Evolutionary conservation across 352 stramenopile genomes (phyloP), one percentile per base, ranked within the genome.

Genomic region (Albugo candida): DNA sequence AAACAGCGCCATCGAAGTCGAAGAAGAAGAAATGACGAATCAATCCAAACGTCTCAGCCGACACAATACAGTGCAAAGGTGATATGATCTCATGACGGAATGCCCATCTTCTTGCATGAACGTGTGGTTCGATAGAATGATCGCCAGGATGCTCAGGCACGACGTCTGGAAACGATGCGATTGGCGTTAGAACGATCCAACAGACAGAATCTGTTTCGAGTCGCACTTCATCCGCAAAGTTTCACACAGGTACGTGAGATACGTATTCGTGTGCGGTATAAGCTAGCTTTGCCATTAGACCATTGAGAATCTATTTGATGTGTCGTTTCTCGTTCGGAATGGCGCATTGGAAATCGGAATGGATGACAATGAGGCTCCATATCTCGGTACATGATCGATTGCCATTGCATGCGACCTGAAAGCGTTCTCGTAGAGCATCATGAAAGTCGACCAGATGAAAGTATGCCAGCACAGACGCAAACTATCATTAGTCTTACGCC

Each of bases 251-350:
- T 83, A 36, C 41, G 51, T 27, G 24, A 31, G 14, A 10, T 16
- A 16, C n/a, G n/a, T 38, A 42, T 19, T 35, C 38, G 19, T 6
- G 48, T 6, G 11, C 41, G 36, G 35, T 20, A 19, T 17, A 48
- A 16, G 2, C 51, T n/a, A n/a, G 14, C 13, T 51, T 36, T 31
- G n/a, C n/a, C 16, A 4, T 18, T 42, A 87, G 74, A 88, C 75
- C 5, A 64, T 88, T 16, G 75, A 88, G 54, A 88, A 88, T 44
- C 54, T 88, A 4, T 88, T 88, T 39, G 75, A 88, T 55, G 79
- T 74, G 53, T 85, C 72, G 13, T 88, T 88, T 51, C 59, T 88
- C 1, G 72, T 88, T 34, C 72, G 75, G 19, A 83, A 85, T 44
- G 71, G 61, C 39, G 58, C 62, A 2, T 64, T 75, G 27, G 71